Evolutionary conservation across 2,329 filamentous ascomycete species (phyloP).

Genomic region (Tolypocladium ophioglossoides): DNA sequence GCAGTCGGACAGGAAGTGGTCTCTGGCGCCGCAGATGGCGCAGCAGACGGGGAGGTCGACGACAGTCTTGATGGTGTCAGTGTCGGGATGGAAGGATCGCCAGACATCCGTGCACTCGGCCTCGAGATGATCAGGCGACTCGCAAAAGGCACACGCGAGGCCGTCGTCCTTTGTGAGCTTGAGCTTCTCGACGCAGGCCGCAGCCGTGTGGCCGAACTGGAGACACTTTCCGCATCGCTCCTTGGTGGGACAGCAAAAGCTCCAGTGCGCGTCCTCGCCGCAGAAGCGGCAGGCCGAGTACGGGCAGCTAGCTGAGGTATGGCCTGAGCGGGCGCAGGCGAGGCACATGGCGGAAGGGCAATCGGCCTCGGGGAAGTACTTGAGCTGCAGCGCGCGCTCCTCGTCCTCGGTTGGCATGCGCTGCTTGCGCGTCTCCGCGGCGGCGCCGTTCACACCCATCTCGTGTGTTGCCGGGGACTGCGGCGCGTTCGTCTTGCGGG

Average conservation of each 20-base stretch:
- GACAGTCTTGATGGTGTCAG: slow-evolving; percentile 34
- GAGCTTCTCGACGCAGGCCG: slow-evolving; percentile 46
- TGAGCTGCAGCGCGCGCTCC: slow-evolving; percentile 27
- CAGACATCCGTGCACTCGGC: slow-evolving; percentile 49
- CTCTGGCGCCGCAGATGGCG: slow-evolving; percentile 41
- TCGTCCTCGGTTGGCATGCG: slow-evolving; percentile 18
- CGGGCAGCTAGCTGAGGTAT: slow-evolving; percentile 34
- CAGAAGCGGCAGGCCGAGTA: slow-evolving; percentile 38
- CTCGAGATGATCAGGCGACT: slow-evolving; percentile 45
- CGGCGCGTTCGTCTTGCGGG: neutral
- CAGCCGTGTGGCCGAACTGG: slow-evolving; percentile 46
- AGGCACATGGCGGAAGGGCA: slow-evolving; percentile 36
- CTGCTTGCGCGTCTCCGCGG: slow-evolving; percentile 4
- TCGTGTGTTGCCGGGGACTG: neutral
- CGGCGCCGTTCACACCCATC: neutral
- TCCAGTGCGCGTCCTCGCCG: slow-evolving; percentile 32
- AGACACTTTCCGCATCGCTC: slow-evolving; percentile 49
- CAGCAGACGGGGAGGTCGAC: slow-evolving; percentile 40
- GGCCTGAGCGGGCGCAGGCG: slow-evolving; percentile 38
- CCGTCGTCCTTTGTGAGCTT: slow-evolving; percentile 39
- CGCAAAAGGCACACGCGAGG: slow-evolving; percentile 51
- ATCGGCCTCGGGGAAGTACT: slow-evolving; percentile 41
- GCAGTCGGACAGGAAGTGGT: slow-evolving; percentile 51
- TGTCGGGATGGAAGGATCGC: slow-evolving; percentile 39
- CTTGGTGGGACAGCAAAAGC: slow-evolving; percentile 37